Conservation (phyloP, 2,329 filamentous ascomycete genomes). For the Sphaerulina musiva region DNA sequence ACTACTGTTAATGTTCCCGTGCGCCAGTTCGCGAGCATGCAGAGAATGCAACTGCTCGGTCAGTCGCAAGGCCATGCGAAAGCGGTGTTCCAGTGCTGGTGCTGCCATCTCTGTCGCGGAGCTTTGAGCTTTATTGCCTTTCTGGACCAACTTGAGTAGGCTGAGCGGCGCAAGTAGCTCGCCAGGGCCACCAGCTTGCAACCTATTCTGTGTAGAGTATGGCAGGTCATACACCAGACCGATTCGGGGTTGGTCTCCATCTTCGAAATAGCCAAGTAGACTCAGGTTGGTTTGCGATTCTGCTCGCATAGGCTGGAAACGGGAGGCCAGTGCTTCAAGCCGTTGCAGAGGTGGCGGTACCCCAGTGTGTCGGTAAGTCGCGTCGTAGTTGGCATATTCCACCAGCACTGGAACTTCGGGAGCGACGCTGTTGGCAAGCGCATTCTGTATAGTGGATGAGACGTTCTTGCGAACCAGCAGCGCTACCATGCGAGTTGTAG, state of each 20-base stretch:
- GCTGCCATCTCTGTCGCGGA: constrained; percentile 40
- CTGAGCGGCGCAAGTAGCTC: constrained; percentile 36
- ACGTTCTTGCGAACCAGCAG: constrained; percentile 31
- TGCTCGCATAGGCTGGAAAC: constrained; percentile 30
- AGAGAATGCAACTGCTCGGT: constrained; percentile 67
- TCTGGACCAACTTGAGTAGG: constrained; percentile 44
- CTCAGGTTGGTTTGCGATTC: constrained; percentile 44
- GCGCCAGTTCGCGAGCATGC: constrained; percentile 61
- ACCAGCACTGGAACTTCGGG: constrained; percentile 54
- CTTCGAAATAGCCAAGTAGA: constrained; percentile 66
- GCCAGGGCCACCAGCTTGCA: constrained; percentile 37
- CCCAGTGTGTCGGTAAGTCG: constrained; percentile 43
- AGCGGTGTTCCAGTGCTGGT: constrained; percentile 67
- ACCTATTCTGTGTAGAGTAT: constrained; percentile 39
- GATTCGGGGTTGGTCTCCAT: constrained; percentile 60
- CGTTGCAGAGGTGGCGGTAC: constrained; percentile 43
- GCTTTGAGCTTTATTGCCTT: constrained; percentile 40
- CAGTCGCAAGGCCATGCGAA: constrained; percentile 65
- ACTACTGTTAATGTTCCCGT: constrained; percentile 62
- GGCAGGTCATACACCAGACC: constrained; percentile 72
- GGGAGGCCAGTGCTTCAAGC: constrained; percentile 36
- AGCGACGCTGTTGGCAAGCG: constrained; percentile 32
- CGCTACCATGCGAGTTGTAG: constrained; percentile 42
- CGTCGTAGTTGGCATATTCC: constrained; percentile 57
- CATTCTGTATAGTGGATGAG: constrained; percentile 27